Conservation (phyloP, 129 eudicot species). For the Pseudognaphalium luteoalbum region DNA sequence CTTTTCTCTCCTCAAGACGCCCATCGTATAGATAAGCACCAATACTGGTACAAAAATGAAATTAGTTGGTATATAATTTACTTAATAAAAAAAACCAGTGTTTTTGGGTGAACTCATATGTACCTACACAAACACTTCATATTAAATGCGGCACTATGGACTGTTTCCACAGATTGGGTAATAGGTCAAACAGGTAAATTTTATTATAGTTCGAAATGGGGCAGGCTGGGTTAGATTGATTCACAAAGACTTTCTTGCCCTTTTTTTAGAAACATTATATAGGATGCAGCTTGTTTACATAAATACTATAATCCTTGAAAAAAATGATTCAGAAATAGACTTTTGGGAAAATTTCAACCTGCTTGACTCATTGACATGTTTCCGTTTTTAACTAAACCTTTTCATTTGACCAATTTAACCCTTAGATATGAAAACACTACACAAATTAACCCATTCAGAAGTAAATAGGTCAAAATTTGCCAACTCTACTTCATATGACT, state of each 20-base stretch:
- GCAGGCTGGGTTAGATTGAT: background rate
- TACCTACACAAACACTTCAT: constrained; percentile 7
- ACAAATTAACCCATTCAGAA: constrained; percentile 5
- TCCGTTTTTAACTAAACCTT: background rate
- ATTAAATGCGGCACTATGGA: background rate
- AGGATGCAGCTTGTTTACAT: background rate
- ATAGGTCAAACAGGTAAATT: background rate
- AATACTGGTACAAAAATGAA: constrained; percentile 52
- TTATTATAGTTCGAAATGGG: background rate
- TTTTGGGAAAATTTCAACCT: background rate
- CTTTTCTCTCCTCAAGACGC: constrained; percentile 85
- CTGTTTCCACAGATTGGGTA: background rate
- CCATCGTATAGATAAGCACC: constrained; percentile 86
- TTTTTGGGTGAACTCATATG: background rate
- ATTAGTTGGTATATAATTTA: background rate
- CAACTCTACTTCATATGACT: background rate
- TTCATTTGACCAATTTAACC: background rate
- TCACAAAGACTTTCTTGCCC: background rate
- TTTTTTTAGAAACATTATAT: background rate
- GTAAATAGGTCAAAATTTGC: background rate
- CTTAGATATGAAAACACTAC: background rate
- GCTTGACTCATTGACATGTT: background rate
- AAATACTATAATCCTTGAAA: background rate
- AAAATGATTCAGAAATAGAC: background rate
- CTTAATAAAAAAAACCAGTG: background rate